Evolutionary conservation across 768 basidiomycete genomes (phyloP), one percentile per base, ranked within the genome.

Genomic region (Nidularia sp.): DNA sequence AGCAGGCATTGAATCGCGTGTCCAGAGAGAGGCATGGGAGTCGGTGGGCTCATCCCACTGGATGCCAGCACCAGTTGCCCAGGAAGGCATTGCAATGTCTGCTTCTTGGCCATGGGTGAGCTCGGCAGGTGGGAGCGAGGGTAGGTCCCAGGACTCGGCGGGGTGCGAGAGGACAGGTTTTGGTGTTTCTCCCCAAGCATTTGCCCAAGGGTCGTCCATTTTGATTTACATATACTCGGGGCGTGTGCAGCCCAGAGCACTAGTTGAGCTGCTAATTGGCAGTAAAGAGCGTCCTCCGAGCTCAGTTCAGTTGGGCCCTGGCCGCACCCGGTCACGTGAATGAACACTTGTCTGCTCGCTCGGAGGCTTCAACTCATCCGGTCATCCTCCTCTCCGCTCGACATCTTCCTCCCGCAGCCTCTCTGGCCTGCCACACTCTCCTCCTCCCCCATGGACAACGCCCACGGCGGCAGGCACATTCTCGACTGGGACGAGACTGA

Each of bases 191-290:
- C 74, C 77, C 85, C 84, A 88, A 51, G 83, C 79, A 65, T 85
- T 85, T 41, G 81, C 80, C 83, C 87, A 91, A 46, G 86, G 83
- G 66, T 90, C 83, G 58, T 89, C 86, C 86, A 89, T 89, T 29
- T 41, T 36, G 32, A 49, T 8, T 45, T 42, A 44, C 47, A 29
- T 29, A 29, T 29, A 29, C 25, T 29, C 25, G 25, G 25, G 25
- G 25, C 25, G 25, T 29, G 25, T 29, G 25, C 25, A 29, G 25
- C 25, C 25, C 25, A 29, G 25, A 29, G 25, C 4, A 4, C 25
- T 29, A 29, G 25, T 29, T 29, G 25, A 29, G 4, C 25, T 29
- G 25, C 25, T 29, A 29, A 4, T 29, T 29, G 25, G 25, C 25
- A 29, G 25, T 29, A 29, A 2, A 29, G 25, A 29, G 25, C 25